Conservation (phyloP, 192 early-diverging fungal genomes). For the Dissophora ornata region DNA sequence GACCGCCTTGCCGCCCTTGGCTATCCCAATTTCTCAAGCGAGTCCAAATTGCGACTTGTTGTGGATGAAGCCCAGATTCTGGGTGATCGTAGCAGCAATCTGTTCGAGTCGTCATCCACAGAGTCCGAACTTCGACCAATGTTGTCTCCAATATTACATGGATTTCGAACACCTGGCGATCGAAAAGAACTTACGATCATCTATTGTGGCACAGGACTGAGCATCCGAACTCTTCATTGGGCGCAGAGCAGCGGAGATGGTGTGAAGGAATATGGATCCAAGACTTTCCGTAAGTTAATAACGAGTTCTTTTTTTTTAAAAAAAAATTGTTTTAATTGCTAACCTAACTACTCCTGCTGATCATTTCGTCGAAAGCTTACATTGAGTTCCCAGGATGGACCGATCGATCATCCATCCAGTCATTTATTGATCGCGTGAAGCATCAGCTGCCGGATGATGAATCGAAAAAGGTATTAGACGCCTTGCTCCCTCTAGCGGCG, state of each 20-base stretch:
- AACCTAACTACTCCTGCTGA: too few relatives aligned
- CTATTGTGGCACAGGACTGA: slow-evolving; percentile 18
- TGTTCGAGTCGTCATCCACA: slow-evolving; percentile 17
- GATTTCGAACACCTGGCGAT: slow-evolving; percentile 10
- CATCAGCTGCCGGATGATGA: slow-evolving; percentile 13
- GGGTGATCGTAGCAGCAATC: slow-evolving; percentile 2
- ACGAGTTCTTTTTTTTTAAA: too few relatives aligned
- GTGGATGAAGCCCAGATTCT: slow-evolving; percentile 40
- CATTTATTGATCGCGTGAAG: slow-evolving; percentile 17
- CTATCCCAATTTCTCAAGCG: slow-evolving; percentile 23
- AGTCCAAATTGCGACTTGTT: slow-evolving; percentile 12
- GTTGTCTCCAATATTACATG: slow-evolving; percentile 15
- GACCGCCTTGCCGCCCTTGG: slow-evolving; percentile 3
- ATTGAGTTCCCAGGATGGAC: slow-evolving; percentile 31
- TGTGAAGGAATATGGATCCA: slow-evolving; percentile 18
- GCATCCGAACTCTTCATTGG: slow-evolving; percentile 14
- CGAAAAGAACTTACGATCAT: slow-evolving; percentile 21
- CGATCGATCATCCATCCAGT: slow-evolving; percentile 2
- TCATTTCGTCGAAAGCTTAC: too few relatives aligned
- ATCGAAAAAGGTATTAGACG: slow-evolving; percentile 12
- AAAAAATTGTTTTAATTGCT: too few relatives aligned
- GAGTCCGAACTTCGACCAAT: slow-evolving; percentile 21
- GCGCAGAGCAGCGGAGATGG: slow-evolving; percentile 14
- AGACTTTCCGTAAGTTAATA: slow-evolving; percentile 9
- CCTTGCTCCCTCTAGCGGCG: slow-evolving; percentile 10